These are phyloP conservation scores for Fistulinella cinereoalba DNA, from an alignment of 1,284 basidiomycete species.

Conservation along the genomic window DNA sequence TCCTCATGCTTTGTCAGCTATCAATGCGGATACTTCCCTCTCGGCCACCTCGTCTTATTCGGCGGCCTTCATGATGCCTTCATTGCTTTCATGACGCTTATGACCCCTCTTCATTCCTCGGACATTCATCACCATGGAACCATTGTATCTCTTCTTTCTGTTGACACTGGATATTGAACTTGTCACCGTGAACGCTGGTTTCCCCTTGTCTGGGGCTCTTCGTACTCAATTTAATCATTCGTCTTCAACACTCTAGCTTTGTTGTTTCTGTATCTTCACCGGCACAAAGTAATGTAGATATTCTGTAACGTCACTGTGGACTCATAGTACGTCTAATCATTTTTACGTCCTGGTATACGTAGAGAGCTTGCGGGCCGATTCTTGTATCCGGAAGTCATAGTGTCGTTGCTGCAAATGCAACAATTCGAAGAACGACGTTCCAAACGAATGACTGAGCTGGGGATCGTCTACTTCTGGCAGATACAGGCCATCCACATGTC, in stretches of 20 bases:
- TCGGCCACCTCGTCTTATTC: slow-evolving; percentile 28
- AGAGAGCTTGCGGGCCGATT: slow-evolving; percentile 50
- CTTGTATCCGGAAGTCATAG: slow-evolving; percentile 60
- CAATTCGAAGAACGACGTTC: slow-evolving; percentile 70
- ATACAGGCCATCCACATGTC: slow-evolving; percentile 78
- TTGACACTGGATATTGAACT: slow-evolving; percentile 34
- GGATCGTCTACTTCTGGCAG: slow-evolving; percentile 84
- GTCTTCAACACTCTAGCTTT: slow-evolving; percentile 15
- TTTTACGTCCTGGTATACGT: slow-evolving; percentile 37
- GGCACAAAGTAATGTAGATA: slow-evolving; percentile 35
- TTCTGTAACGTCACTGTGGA: slow-evolving; percentile 28
- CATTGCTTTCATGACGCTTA: slow-evolving; percentile 34
- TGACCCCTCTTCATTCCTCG: slow-evolving; percentile 19
- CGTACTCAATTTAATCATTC: slow-evolving; percentile 19
- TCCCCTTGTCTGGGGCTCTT: slow-evolving; percentile 8
- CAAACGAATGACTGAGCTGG: slow-evolving; percentile 74
- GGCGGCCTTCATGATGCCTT: slow-evolving; percentile 35
- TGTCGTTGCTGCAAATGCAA: slow-evolving; percentile 56
- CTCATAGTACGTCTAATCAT: slow-evolving; percentile 30
- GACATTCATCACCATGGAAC: slow-evolving; percentile 25
- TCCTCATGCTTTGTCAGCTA: slow-evolving; percentile 36
- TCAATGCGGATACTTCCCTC: slow-evolving; percentile 28
- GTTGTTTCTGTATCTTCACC: slow-evolving; percentile 25
- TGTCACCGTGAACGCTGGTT: slow-evolving; percentile 27
- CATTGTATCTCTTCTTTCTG: slow-evolving; percentile 21